Conservation (phyloP, 1,284 basidiomycete species). For the Taiwanofungus camphoratus region DNA sequence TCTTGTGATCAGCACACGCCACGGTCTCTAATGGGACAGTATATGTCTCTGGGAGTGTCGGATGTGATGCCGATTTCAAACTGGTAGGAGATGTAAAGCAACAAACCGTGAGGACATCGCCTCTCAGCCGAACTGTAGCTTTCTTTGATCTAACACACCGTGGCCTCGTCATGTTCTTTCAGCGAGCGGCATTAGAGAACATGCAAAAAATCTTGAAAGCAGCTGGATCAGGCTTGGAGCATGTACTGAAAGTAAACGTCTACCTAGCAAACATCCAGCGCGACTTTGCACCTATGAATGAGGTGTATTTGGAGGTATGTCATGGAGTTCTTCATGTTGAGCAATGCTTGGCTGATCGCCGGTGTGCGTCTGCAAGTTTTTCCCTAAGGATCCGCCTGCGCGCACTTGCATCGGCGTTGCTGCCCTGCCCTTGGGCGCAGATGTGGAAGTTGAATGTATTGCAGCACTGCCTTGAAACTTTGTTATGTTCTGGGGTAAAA, state of each 20-base stretch:
- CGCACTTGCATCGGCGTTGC: conserved; percentile 64
- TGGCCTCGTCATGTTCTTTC: not conserved
- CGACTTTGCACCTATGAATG: conserved; percentile 51
- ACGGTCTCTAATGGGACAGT: conserved; percentile 47
- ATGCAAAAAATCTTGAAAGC: conserved; percentile 52
- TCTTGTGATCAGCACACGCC: conserved; percentile 47
- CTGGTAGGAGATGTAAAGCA: conserved; percentile 48
- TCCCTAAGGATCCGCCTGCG: conserved; percentile 42
- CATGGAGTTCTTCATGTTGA: not conserved
- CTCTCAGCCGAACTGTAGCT: too few species aligned
- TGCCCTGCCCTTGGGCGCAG: conserved; percentile 51
- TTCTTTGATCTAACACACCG: too few species aligned
- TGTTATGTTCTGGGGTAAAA: not conserved
- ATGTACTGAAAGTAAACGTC: conserved; percentile 58
- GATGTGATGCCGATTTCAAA: conserved; percentile 41
- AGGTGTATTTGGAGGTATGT: conserved; percentile 43
- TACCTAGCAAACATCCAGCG: conserved; percentile 48
- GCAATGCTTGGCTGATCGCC: not conserved
- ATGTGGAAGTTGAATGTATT: conserved; percentile 63
- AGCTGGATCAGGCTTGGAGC: conserved; percentile 50
- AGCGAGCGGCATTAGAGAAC: conserved; percentile 56
- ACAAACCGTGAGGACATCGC: conserved; percentile 40
- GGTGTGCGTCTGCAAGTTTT: conserved; percentile 37
- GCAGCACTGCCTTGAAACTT: conserved; percentile 38
- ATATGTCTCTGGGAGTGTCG: conserved; percentile 58